Base-by-base conservation (phyloP, 495 filamentous ascomycete species). In the Venustampulla echinocandica region DNA sequence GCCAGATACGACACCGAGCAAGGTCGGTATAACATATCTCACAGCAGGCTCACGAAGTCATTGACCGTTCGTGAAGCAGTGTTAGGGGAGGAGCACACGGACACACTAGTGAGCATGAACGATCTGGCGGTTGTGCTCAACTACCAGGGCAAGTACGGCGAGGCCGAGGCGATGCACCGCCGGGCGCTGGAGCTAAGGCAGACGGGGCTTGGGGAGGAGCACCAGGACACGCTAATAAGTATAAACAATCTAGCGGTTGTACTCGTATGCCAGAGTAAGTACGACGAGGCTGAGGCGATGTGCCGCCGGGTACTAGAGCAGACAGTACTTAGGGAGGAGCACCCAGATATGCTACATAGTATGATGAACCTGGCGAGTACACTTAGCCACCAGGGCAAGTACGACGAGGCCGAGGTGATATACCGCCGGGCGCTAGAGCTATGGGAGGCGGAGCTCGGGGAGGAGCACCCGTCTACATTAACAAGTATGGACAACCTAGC, bases 21-120 rank as follows among this genome's bases (percentile, higher is more conserved):
- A 47, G 50, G 50, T n/a, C 17, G 23, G 6, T 39, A 13, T 21
- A 24, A 39, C 3, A n/a, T 18, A 4, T 33, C 48, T 4, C 22
- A 40, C 14, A 15, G 5, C 22, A 19, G 14, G 19, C 22, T 1
- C 25, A 37, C 38, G 33, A 32, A 47, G 10, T 17, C 33, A 17
- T 3, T 44, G 1, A 10, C 25, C 25, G 17, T 42, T 24, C 15
- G 34, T 2, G 24, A 40, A 21, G n/a, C 19, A n/a, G 20, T 9
- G 46, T 50, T 61, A 20, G 63, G 61, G n/a, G 17, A 24, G 9
- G 60, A 68, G 15, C 55, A 68, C 52, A 63, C 52, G 11, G 32
- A 56, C 24, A 66, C 63, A 18, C 42, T 68, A 2, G 44, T 39
- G 0, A 61, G 49, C 35, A 23, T 49, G 14, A 22, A 40, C 10